These are phyloP conservation scores for Nitzschia sp. DNA, from an alignment of 108 stramenopile species.

Conservation along the genomic window DNA sequence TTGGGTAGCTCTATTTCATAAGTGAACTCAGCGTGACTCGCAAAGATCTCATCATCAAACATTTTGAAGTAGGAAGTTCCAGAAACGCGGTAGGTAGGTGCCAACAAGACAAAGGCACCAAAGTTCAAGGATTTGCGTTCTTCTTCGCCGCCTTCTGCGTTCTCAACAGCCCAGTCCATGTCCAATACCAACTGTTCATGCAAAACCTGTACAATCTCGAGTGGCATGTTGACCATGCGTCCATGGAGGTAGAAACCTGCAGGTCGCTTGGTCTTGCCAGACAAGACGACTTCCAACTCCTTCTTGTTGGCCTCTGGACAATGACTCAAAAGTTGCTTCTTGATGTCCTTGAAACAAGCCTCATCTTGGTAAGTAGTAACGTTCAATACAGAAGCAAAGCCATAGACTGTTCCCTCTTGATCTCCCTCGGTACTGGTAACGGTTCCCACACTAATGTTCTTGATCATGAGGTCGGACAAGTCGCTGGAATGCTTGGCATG, in stretches of 20 bases:
- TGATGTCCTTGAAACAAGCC: conserved; percentile 55
- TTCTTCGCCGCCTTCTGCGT: conserved; percentile 59
- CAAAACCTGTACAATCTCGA: conserved; percentile 75
- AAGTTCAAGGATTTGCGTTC: conserved; percentile 72
- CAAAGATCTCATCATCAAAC: conserved; percentile 86
- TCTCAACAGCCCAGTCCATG: conserved; percentile 79
- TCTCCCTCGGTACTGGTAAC: conserved; percentile 70
- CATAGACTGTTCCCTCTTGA: conserved; percentile 62
- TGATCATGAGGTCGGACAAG: conserved; percentile 72
- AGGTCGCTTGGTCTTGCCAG: conserved; percentile 76
- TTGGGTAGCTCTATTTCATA: conserved; percentile 66
- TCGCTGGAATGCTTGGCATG: conserved; percentile 65
- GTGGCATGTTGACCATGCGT: conserved; percentile 81
- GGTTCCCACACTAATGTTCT: conserved; percentile 73
- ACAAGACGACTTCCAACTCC: conserved; percentile 70
- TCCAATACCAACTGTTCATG: conserved; percentile 79
- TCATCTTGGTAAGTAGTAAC: conserved; percentile 59
- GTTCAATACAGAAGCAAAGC: conserved; percentile 80
- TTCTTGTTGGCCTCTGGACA: conserved; percentile 66
- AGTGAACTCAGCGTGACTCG: conserved; percentile 70
- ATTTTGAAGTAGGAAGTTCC: conserved; percentile 58
- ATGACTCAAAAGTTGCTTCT: conserved; percentile 53
- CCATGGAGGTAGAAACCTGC: conserved; percentile 82
- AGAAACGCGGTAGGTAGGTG: conserved; percentile 46
- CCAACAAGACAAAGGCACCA: conserved; percentile 77